Conservation (phyloP, 164 flowering plant genomes). For the Vitis rupestris region DNA sequence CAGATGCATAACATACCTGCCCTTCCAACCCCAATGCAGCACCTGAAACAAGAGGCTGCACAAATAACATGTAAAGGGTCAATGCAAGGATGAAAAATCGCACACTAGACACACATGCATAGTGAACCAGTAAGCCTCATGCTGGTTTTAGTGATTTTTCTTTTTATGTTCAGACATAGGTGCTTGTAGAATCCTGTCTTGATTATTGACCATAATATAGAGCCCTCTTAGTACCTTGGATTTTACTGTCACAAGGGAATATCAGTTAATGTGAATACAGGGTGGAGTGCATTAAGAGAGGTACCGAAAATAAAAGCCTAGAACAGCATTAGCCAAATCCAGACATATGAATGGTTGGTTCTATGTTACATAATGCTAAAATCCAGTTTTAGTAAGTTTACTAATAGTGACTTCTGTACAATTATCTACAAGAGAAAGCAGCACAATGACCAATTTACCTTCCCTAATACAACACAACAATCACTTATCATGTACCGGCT, state of each 20-base stretch:
- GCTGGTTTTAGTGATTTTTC: neutral
- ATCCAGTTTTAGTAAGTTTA: no score
- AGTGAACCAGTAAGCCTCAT: neutral
- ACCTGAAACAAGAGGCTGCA: slow-evolving; percentile 98
- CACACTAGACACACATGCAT: neutral
- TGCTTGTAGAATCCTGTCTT: neutral
- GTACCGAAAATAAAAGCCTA: no score
- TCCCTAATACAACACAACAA: slow-evolving; percentile 88
- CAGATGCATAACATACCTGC: slow-evolving; percentile 51
- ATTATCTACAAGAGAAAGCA: slow-evolving; percentile 1
- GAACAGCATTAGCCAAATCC: no score
- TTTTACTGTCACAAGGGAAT: no score
- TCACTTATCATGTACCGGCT: slow-evolving; percentile 93
- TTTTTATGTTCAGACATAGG: neutral
- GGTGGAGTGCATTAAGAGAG: no score
- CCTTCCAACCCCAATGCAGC: slow-evolving; percentile 99
- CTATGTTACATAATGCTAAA: no score
- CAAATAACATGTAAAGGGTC: neutral
- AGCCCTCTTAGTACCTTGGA: no score
- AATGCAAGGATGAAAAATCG: neutral
- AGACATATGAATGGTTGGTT: no score
- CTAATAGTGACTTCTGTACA: neutral
- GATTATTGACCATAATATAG: neutral
- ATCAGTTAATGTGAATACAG: no score
- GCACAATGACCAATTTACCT: slow-evolving; percentile 41